Base-by-base conservation (phyloP, 2,329 filamentous ascomycete species). In the Chaetomium sp. region DNA sequence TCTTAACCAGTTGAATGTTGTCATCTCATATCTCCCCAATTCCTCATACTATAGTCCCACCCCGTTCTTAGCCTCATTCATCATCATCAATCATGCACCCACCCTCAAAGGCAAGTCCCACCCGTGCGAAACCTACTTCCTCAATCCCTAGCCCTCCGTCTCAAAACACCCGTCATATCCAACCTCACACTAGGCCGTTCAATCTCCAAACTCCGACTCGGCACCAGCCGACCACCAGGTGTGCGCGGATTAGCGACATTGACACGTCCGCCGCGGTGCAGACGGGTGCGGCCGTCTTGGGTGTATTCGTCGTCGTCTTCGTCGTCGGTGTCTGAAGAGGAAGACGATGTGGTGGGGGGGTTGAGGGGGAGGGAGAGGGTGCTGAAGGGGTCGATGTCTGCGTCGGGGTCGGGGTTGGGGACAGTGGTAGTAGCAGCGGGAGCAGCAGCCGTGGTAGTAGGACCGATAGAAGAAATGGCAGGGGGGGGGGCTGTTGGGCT, bases 191-290 rank as follows among this genome's bases (percentile, higher is more conserved):
- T 60, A 0, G 76, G 75, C 40, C 80, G 70, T 34, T 75, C 67
- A 44, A 84, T 77, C 59, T 84, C 80, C 61, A 83, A 62, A 64
- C 80, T 84, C 53, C 80, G 69, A 60, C 80, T 83, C 1, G 79
- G 77, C 54, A 81, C 76, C 19, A 76, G 66, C 11, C 79, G 70
- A 0, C 73, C 75, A 3, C 79, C 79, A 0, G 80, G 80, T 0
- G 79, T 82, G 44, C 77, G 70, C 1, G 80, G 80, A 55, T 83
- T 79, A 0, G 74, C 76, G 1, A 84, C 78, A 54, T 83, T 83
- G 45, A 84, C 80, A 1, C 80, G 73, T 0, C 80, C 80, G 1
- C 72, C 71, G 11, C 80, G 73, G 38, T 80, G 71, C 66, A 57
- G 74, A 68, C 49, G 66, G 66, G 62, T 73, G 11, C 19, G 32